Base-by-base conservation (phyloP, 345 rosid species). In the Eucalyptus sp. region DNA sequence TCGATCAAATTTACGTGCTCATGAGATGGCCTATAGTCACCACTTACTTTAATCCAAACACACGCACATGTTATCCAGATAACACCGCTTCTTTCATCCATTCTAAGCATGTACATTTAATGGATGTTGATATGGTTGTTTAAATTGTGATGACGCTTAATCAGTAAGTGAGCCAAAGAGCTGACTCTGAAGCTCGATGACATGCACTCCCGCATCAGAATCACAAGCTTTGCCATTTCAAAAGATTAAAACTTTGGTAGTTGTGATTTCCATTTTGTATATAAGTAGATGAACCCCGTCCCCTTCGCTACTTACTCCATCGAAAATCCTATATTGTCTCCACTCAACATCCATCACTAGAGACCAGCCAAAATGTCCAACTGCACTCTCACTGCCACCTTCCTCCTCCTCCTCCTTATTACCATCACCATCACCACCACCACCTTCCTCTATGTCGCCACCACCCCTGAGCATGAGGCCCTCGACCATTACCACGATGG, bases 51-150 rank as follows among this genome's bases (percentile, higher is more conserved):
- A 52, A 52, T 52, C 56, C 24, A 7, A 52, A 52, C 56, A 50
- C 20, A 2, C 2, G 0, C 3, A 16, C 54, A 50, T 50, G 8
- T 50, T 50, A 1, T 50, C 20, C 54, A 16, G 0, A 50, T 50
- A 50, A 50, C 3, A 16, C 20, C 1, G 5, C 44, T 9, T 33
- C 44, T 68, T 68, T 33, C 81, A 10, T 17, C 37, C 44, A 68
- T 37, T 10, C 37, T 18, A 68, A 68, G 81, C 44, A 71, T 13
- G 3, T 18, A 33, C 2, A 5, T 37, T 71, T 71, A 43, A 71
- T 71, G 46, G 27, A 33, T 37, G 3, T 37, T 71, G 6, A 71
- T 71, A 11, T 1, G 18, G 4, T 41, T 71, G 79, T 31, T 31
- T 66, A 6, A 66, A 17, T 10, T 71, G 8, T 8, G 0, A 71